phyloP scores from a whole-genome alignment of 2,329 filamentous ascomycete genomes.

The Pseudogymnoascus sp. region DNA sequence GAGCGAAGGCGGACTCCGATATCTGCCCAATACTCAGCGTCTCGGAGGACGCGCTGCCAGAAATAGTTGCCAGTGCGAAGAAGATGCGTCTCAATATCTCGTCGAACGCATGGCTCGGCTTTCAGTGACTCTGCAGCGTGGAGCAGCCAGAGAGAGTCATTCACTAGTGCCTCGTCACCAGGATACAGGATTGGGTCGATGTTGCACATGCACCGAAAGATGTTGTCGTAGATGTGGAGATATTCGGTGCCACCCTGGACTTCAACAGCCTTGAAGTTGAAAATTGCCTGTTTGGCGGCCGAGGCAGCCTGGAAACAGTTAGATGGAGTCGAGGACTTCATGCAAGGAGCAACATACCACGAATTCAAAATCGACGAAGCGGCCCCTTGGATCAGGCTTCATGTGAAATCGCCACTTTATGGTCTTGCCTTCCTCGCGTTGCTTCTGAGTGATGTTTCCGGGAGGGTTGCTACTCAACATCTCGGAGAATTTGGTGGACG shows the following conservation, averaged over 20 bases:
- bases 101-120: slow-evolving; percentile 15
- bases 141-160: slow-evolving; percentile 18
- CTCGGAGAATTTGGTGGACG: slow-evolving; percentile 14
- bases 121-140: slow-evolving; percentile 18
- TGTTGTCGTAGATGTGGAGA: slow-evolving; percentile 22
- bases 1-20: slow-evolving; percentile 21
- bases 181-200: slow-evolving; percentile 14
- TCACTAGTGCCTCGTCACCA: slow-evolving; percentile 14
- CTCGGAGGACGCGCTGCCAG: slow-evolving; percentile 18
- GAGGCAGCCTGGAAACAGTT: slow-evolving; percentile 7
- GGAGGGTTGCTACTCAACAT: slow-evolving; percentile 13
- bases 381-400: slow-evolving; percentile 15
- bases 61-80: slow-evolving; percentile 20
- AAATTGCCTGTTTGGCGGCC: neutral
- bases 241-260: neutral
- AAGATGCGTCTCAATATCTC: slow-evolving; percentile 20
- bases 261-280: slow-evolving; percentile 14
- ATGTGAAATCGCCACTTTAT: slow-evolving; percentile 21
- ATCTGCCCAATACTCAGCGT: slow-evolving; percentile 21
- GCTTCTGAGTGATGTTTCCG: slow-evolving; percentile 14
- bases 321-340: neutral
- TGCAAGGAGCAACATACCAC: slow-evolving; percentile 17
- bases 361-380: slow-evolving; percentile 18
- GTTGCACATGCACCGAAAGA: slow-evolving; percentile 22
- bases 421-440: slow-evolving; percentile 12